phyloP scores from a whole-genome alignment of 2,329 filamentous ascomycete species.

The Phaeophleospora eucalypticola region DNA sequence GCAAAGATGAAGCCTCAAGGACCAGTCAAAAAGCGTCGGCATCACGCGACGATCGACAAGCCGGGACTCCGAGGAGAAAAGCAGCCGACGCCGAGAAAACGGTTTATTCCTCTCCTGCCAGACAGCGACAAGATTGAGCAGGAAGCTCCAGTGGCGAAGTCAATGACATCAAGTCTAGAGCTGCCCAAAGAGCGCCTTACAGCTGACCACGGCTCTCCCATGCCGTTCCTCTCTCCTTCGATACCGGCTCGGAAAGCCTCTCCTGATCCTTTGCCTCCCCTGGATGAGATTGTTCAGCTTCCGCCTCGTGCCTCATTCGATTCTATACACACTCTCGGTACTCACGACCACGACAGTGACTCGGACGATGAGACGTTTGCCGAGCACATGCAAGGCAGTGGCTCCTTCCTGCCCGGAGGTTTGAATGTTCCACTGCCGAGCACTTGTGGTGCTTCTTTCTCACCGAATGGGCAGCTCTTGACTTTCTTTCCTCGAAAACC shows the following conservation, averaged over 20 bases:
- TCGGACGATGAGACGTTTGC: conserved; percentile 65
- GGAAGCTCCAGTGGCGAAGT: conserved; percentile 10
- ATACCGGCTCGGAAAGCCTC: conserved; percentile 26
- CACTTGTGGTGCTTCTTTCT: conserved; percentile 55
- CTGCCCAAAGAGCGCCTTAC: conserved; percentile 16
- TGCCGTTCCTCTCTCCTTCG: conserved; percentile 31
- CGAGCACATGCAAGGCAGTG: conserved; percentile 41
- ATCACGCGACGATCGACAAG: neutral
- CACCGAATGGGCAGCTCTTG: conserved; percentile 53
- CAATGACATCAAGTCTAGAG: conserved; percentile 29
- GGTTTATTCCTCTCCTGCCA: too few species aligned
- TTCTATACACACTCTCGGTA: conserved; percentile 38
- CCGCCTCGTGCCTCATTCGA: conserved; percentile 56
- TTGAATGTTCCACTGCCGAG: conserved; percentile 61
- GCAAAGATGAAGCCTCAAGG: neutral
- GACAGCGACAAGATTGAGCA: neutral
- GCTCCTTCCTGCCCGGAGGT: conserved; percentile 56
- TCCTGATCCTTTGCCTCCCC: conserved; percentile 34
- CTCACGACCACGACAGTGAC: conserved; percentile 27
- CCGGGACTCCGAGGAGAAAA: neutral
- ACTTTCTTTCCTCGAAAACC: conserved; percentile 56
- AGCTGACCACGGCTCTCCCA: conserved; percentile 23
- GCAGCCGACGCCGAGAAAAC: too few species aligned
- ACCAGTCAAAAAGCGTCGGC: neutral
- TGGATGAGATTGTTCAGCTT: conserved; percentile 53